phyloP scores from a whole-genome alignment of 1,139 yeast species.

The Scheffersomyces illinoinensis region DNA sequence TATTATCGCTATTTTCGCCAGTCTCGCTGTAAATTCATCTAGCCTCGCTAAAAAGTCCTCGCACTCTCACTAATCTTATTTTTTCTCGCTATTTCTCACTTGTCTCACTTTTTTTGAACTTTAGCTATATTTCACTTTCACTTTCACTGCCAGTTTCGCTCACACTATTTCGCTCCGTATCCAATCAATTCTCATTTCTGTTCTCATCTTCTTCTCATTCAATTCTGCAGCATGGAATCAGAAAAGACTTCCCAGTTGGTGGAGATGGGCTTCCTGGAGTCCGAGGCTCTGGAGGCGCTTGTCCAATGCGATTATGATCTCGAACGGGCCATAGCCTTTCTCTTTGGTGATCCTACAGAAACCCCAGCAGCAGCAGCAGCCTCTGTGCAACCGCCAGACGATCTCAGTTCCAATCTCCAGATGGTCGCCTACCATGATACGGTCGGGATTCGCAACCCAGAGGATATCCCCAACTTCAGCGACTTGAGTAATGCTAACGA shows the following conservation, averaged over 20 bases:
- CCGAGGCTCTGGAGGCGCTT: constrained; percentile 45
- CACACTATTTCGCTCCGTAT: background rate
- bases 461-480: constrained; percentile 9
- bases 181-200: background rate
- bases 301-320: constrained; percentile 45
- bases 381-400: background rate
- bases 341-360: constrained; percentile 45
- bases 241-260: constrained; percentile 30
- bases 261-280: constrained; percentile 64
- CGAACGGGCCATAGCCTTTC: constrained; percentile 53
- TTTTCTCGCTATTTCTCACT: background rate
- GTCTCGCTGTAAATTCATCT: background rate
- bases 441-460: constrained; percentile 9
- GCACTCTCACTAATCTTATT: background rate
- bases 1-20: background rate
- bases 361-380: background rate
- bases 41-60: background rate
- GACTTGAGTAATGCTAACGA: background rate
- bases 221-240: constrained; percentile 5
- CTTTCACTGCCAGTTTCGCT: background rate
- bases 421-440: constrained; percentile 5
- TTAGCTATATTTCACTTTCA: background rate
- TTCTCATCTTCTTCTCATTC: background rate
- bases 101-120: too few species aligned
- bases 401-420: background rate